These are phyloP conservation scores for Golubevia sp. DNA, from an alignment of 1,284 basidiomycete genomes.

Conservation along the genomic window DNA sequence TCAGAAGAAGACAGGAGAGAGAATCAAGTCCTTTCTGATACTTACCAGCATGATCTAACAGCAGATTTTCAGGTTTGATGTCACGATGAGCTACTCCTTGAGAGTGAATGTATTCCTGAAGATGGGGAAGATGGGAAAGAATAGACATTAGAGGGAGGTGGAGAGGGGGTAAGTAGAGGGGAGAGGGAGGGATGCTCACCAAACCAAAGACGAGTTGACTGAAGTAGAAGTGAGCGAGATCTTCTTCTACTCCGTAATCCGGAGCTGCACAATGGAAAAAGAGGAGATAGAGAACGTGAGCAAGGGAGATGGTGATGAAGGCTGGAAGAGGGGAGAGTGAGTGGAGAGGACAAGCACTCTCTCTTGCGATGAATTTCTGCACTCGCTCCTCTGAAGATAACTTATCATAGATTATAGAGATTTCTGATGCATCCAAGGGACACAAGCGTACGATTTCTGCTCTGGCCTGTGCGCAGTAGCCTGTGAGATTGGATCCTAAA, in stretches of 20 bases:
- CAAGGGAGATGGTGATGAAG: not conserved
- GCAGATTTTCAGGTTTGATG: conserved; percentile 64
- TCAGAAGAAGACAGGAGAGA: not conserved
- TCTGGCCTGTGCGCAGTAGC: no score
- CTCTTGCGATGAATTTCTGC: no score
- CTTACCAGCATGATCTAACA: conserved; percentile 32
- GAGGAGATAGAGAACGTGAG: not conserved
- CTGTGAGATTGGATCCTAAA: no score
- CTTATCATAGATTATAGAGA: no score
- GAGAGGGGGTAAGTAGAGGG: not conserved
- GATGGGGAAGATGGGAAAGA: not conserved
- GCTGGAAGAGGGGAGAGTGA: not conserved
- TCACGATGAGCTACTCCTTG: conserved; percentile 67
- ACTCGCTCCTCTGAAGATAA: no score
- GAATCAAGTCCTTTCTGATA: conserved; percentile 43
- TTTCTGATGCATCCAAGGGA: no score
- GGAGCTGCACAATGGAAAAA: conserved; percentile 63
- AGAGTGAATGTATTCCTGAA: conserved; percentile 71
- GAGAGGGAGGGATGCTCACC: conserved; percentile 62
- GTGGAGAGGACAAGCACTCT: not conserved
- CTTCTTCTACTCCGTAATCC: conserved; percentile 83
- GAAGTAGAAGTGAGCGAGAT: conserved; percentile 90
- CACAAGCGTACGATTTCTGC: no score
- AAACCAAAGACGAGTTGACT: conserved; percentile 81
- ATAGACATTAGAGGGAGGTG: not conserved